A percentile compares a stretch with the other conserved stretches of the same genome.
Evolutionary conservation across 1,139 yeast genomes (phyloP).

Genomic region (Hyphopichia khmerensis): DNA sequence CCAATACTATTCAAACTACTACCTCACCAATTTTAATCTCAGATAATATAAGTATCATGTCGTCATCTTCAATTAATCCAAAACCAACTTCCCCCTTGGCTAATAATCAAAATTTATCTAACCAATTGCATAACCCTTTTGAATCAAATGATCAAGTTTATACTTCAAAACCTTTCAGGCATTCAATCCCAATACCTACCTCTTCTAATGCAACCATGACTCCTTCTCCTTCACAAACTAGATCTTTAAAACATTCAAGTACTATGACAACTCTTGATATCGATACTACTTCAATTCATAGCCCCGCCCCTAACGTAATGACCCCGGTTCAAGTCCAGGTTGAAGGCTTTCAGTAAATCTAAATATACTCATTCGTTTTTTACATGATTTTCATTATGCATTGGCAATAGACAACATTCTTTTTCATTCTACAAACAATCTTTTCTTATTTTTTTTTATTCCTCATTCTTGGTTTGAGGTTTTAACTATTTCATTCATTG

Average conservation of each 20-base stretch:
- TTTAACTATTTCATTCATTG: too few species aligned
- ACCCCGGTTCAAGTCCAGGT: slow-evolving; percentile 42
- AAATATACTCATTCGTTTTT: not conserved
- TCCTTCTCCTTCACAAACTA: slow-evolving; percentile 2
- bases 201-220: not conserved
- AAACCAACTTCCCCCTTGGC: slow-evolving; percentile 26
- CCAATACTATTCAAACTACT: not conserved
- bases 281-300: slow-evolving; percentile 25
- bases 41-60: slow-evolving; percentile 11
- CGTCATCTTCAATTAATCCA: slow-evolving; percentile 9
- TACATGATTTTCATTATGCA: not conserved
- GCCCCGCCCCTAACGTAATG: slow-evolving; percentile 41
- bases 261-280: slow-evolving; percentile 33
- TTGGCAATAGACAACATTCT: too few species aligned
- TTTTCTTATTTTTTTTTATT: not conserved
- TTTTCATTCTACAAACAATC: too few species aligned
- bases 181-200: not conserved
- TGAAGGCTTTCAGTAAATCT: slow-evolving; percentile 4
- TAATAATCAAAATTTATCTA: slow-evolving; percentile 27
- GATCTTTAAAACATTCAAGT: slow-evolving; percentile 23
- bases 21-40: slow-evolving; percentile 6
- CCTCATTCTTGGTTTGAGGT: too few species aligned
- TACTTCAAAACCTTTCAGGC: slow-evolving; percentile 12
- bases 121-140: slow-evolving; percentile 15
- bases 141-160: slow-evolving; percentile 7